These are phyloP conservation scores for Ophiocordyceps camponoti-rufipedis DNA, from an alignment of 2,329 filamentous ascomycete species.

Conservation along the genomic window DNA sequence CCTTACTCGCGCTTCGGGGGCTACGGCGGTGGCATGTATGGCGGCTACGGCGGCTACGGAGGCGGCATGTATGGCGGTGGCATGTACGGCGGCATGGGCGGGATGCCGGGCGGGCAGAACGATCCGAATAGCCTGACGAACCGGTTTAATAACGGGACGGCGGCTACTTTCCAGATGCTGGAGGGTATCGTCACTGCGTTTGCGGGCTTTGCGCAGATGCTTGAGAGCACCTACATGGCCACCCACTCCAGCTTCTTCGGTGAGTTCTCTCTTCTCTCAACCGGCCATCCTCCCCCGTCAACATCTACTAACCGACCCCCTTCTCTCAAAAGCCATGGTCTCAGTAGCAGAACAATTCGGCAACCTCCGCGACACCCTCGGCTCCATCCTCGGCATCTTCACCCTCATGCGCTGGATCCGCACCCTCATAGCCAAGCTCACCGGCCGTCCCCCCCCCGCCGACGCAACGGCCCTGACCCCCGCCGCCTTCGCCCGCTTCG, in stretches of 20 bases:
- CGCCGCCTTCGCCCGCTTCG: slow-evolving; percentile 77
- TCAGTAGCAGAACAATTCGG: slow-evolving; percentile 95
- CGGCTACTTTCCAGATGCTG: slow-evolving; percentile 94
- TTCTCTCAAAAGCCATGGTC: slow-evolving; percentile 57
- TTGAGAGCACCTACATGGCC: slow-evolving; percentile 99
- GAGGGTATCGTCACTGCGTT: slow-evolving; percentile 94
- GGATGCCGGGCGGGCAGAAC: slow-evolving; percentile 34
- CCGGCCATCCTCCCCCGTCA: not conserved
- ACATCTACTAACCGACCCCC: slow-evolving; percentile 1
- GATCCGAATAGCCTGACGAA: slow-evolving; percentile 91
- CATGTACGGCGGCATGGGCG: slow-evolving; percentile 19
- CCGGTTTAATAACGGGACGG: slow-evolving; percentile 84
- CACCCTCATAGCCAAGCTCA: slow-evolving; percentile 79
- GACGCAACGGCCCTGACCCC: slow-evolving; percentile 78
- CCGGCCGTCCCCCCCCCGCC: slow-evolving; percentile 75
- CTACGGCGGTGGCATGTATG: slow-evolving; percentile 19
- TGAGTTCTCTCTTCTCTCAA: slow-evolving; percentile 23
- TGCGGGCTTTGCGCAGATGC: slow-evolving; percentile 95
- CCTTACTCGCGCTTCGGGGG: slow-evolving; percentile 30
- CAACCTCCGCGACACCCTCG: slow-evolving; percentile 80
- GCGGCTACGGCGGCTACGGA: slow-evolving; percentile 1
- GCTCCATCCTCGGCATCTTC: slow-evolving; percentile 88
- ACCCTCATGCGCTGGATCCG: slow-evolving; percentile 90
- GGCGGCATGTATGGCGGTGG: slow-evolving; percentile 26
- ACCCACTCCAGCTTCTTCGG: slow-evolving; percentile 97